Evolutionary conservation across 768 basidiomycete species (phyloP).

Genomic region (Solioccasus polychromus): DNA sequence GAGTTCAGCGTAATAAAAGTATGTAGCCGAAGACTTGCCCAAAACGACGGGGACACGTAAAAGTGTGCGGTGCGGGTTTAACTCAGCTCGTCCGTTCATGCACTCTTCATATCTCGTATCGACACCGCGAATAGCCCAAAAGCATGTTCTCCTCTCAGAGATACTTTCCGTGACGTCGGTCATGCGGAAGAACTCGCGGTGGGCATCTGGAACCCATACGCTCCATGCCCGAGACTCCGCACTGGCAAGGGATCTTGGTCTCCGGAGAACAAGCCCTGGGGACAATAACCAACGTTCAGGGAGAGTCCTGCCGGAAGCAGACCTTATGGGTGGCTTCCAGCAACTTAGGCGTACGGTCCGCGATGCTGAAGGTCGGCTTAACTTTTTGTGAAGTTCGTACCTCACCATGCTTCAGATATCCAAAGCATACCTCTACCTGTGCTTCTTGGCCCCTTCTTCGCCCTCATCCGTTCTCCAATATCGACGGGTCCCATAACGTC

Average conservation of each 20-base stretch:
- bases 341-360: conserved; percentile 74
- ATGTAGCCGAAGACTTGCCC: conserved; percentile 26
- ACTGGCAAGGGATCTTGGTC: conserved; percentile 71
- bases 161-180: conserved; percentile 86
- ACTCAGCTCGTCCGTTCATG: conserved; percentile 13
- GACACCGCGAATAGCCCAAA: conserved; percentile 44
- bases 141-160: conserved; percentile 85
- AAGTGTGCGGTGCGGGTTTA: not conserved
- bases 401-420: conserved; percentile 51
- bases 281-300: conserved; percentile 41
- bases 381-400: conserved; percentile 5
- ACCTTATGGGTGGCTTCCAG: conserved; percentile 88
- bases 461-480: conserved; percentile 88
- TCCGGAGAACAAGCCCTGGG: conserved; percentile 57
- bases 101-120: conserved; percentile 9
- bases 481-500: conserved; percentile 98
- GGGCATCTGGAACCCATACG: conserved; percentile 75
- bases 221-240: conserved; percentile 61
- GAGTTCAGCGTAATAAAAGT: not conserved
- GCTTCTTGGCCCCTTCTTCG: conserved; percentile 84
- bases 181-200: conserved; percentile 98
- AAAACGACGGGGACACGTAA: conserved; percentile 14
- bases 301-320: conserved; percentile 66
- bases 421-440: conserved; percentile 52
- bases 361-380: conserved; percentile 57